Evolutionary conservation across 208 protist species (phyloP), one percentile per base, ranked within the genome.

Genomic region (Trypanosoma mega): DNA sequence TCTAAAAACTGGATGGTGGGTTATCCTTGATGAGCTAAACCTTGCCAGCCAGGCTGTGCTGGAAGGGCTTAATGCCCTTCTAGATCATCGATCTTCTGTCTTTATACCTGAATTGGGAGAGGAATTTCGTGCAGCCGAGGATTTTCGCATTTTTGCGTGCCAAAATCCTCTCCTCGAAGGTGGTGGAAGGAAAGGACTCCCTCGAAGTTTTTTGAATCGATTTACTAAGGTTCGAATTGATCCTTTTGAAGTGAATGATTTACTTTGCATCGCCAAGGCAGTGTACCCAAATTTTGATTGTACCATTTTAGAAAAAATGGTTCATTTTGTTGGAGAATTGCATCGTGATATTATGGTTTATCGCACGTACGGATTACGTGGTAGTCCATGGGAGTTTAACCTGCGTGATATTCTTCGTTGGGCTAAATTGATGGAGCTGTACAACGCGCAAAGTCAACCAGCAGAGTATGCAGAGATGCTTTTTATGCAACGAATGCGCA

Each of bases 21-120:
- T 99, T 9, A 86, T 99, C 27, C 77, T 99, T 14, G 99, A 99
- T 85, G 99, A 99, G 90, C 80, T 99, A 2, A 99, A 99, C 78
- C 80, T 99, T 6, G 99, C 99, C 6, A 98, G 97, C 34, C 99
- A 99, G 85, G 90, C 96, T 9, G 99, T 99, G 18, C 78, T 99
- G 20, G 98, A 99, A 84, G 99, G 99, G 43, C 89, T 99, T n/a
- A 99, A 99, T 85, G 90, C 99, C 4, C 84, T 98, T 41, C 87
- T 99, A 9, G 99, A 99, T 87, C 99, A 99, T 69, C 76, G 99
- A 26, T 92, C 86, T 8, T 73, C 88, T 1, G 84, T 97, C 20
- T 98, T 93, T 66, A 93, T 98, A 47, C 94, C 94, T n/a, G 92
- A 98, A 64, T 68, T 97, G 16, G 84, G 85, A 60, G 68, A 92